phyloP scores from a whole-genome alignment of 768 basidiomycete genomes.

The Amanita molliuscula region DNA sequence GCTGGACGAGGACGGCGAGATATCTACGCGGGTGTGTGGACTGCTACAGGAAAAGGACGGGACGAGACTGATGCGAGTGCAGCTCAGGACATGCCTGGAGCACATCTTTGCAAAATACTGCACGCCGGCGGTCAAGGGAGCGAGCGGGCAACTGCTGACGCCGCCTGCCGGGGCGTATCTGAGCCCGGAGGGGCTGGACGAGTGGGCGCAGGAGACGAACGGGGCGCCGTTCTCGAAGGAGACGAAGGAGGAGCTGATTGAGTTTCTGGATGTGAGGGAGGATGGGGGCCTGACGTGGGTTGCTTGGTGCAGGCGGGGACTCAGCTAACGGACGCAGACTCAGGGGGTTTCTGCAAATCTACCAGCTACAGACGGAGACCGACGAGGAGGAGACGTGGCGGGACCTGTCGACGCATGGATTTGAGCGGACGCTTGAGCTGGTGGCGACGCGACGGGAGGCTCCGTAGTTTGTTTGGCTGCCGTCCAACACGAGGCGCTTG shows the following conservation, averaged over 20 bases:
- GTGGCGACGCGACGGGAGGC: conserved; percentile 46
- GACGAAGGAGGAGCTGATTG: conserved; percentile 67
- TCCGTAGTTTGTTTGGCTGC: not conserved
- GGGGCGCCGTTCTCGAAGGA: conserved; percentile 71
- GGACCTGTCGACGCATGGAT: conserved; percentile 71
- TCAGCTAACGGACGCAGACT: conserved; percentile 31
- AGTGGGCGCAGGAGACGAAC: conserved; percentile 74
- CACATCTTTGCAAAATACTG: conserved; percentile 80
- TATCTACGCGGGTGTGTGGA: conserved; percentile 45
- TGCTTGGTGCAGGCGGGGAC: not conserved
- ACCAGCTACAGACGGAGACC: conserved; percentile 77
- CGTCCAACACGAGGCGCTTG: conserved; percentile 3
- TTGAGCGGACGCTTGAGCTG: conserved; percentile 54
- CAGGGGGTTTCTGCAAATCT: conserved; percentile 75
- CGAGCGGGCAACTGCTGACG: conserved; percentile 23
- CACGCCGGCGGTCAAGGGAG: conserved; percentile 27
- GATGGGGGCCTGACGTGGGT: conserved; percentile 60
- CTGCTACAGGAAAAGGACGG: not conserved
- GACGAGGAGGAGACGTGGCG: conserved; percentile 82
- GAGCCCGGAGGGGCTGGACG: conserved; percentile 50
- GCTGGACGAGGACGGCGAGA: conserved; percentile 60
- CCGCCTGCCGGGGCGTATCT: conserved; percentile 52
- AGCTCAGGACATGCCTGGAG: conserved; percentile 62
- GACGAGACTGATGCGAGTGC: conserved; percentile 4
- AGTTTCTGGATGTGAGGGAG: conserved; percentile 67